A percentile compares a stretch with the other conserved stretches of the same genome.
Evolutionary conservation across 371 early-diverging fungal genomes (phyloP).

Genomic region (Batkoa obscura): DNA sequence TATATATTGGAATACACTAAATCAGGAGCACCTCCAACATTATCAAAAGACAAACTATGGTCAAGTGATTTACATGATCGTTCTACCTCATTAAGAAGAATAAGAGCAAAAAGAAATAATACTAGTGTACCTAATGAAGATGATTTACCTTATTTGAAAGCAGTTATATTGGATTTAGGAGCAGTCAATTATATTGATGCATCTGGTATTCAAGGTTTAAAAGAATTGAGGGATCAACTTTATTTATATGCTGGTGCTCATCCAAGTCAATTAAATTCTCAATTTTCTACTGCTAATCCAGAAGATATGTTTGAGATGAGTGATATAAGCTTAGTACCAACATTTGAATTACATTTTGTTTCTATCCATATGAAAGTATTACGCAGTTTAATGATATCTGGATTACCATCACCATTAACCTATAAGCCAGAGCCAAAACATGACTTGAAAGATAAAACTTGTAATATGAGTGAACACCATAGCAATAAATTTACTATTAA

Average conservation of each 20-base stretch:
- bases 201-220: constrained; percentile 51
- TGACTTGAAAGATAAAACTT: no score
- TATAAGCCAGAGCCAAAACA: neutral
- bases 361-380: constrained; percentile 14
- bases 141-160: constrained; percentile 18
- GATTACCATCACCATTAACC: constrained; percentile 17
- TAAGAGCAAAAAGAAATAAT: neutral
- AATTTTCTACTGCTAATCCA: neutral
- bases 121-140: neutral
- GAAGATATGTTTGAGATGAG: neutral
- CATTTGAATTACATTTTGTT: constrained; percentile 17
- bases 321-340: neutral
- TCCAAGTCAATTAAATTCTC: neutral
- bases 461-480: no score
- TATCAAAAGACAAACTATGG: constrained; percentile 11
- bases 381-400: constrained; percentile 14
- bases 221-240: constrained; percentile 30
- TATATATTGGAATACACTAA: constrained; percentile 9
- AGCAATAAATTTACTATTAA: no score
- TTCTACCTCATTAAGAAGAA: neutral
- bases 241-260: constrained; percentile 24
- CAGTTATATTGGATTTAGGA: constrained; percentile 59
- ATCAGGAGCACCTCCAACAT: constrained; percentile 6
- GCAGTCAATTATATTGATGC: constrained; percentile 59
- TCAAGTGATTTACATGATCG: constrained; percentile 9